Base-by-base conservation (phyloP, 352 stramenopile genomes). In the Thraustochytrium sp. region DNA sequence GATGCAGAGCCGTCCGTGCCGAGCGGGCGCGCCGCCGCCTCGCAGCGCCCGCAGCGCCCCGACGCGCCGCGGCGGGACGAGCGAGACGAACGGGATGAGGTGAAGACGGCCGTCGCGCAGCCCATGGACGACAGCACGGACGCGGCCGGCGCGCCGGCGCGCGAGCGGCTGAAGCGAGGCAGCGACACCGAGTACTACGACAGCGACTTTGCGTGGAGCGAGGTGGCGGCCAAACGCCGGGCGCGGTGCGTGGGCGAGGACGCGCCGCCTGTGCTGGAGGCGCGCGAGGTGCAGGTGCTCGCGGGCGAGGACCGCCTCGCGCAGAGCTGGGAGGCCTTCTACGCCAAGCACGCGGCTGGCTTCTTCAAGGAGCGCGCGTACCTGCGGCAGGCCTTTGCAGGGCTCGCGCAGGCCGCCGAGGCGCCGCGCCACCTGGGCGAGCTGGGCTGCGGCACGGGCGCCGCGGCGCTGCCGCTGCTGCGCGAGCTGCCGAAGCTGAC, bases 361-460 rank as follows among this genome's bases (percentile, higher is more conserved):
- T 83, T 83, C 42, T 83, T 83, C 74, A 83, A 83, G 56, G 16
- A 11, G 37, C 23, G 74, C 4, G 26, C 31, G 16, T 83, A 83
- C 40, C 38, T 83, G 18, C 11, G 23, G 56, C 18, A 51, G n/a
- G 74, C 51, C 9, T 83, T 83, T 37, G 55, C 74, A 0, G 31
- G 13, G 34, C 34, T 83, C 23, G 74, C 2, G 8, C 23, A 46
- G 3, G 26, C n/a, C 29, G 21, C 16, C 9, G 26, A 1, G 42
- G 0, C 11, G 1, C 18, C 18, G 36, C 21, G 8, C 51, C 11
- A 31, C 11, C 16, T 83, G 13, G 74, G 53, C 37, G 74, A 83
- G 29, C n/a, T 83, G 29, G 74, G 74, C 23, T 83, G 74, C 38
- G 74, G 74, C 29, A 76, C 53, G 13, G 74, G 74, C 29, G 53